A percentile compares a stretch with the other conserved stretches of the same genome.
Evolutionary conservation across 345 rosid genomes (phyloP).

Genomic region (Eucalyptus grandis): DNA sequence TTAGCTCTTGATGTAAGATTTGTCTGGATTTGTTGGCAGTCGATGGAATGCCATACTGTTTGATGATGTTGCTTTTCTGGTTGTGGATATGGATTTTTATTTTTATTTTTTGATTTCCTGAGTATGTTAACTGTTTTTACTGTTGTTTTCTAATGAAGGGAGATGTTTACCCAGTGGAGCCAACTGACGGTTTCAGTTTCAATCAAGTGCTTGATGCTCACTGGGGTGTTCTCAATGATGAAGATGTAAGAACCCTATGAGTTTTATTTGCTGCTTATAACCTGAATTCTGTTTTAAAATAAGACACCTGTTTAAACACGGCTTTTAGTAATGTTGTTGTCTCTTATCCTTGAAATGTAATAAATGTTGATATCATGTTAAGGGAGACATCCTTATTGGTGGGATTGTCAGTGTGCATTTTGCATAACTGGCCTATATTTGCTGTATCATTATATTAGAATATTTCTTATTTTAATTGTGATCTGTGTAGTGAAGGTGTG

Average conservation of each 20-base stretch:
- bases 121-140: neutral
- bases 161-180: slow-evolving; percentile 94
- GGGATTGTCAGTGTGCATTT: neutral
- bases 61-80: neutral
- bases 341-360: neutral
- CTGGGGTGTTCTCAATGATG: slow-evolving; percentile 86
- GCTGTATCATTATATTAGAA: neutral
- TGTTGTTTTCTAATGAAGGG: slow-evolving; percentile 32
- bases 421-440: neutral
- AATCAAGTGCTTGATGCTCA: slow-evolving; percentile 88
- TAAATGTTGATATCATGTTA: neutral
- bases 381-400: neutral
- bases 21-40: neutral
- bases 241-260: slow-evolving; percentile 52
- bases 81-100: neutral
- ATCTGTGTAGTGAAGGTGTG: neutral
- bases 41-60: neutral
- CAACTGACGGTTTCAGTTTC: slow-evolving; percentile 19
- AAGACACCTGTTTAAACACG: neutral
- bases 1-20: neutral
- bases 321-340: neutral
- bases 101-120: neutral
- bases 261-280: neutral
- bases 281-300: neutral
- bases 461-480: neutral